These are phyloP conservation scores for Diaporthe citri DNA, from an alignment of 2,329 filamentous ascomycete genomes.

Conservation along the genomic window DNA sequence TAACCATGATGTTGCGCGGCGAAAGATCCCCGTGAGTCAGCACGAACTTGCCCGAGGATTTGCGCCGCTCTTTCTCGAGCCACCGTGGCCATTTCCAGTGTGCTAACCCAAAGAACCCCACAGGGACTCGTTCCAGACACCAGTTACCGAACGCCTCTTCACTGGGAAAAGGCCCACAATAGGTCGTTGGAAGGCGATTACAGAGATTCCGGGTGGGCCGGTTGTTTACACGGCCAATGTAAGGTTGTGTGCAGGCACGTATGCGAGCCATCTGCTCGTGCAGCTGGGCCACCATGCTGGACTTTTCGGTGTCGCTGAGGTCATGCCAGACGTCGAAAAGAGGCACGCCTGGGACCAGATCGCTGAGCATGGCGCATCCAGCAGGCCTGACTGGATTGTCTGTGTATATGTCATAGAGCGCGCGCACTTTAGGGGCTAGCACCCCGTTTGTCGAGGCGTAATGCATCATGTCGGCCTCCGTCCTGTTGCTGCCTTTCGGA, in stretches of 20 bases:
- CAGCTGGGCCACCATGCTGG: slow-evolving; percentile 35
- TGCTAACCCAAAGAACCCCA: neutral
- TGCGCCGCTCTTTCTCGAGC: slow-evolving; percentile 26
- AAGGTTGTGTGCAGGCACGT: slow-evolving; percentile 33
- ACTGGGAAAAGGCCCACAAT: slow-evolving; percentile 30
- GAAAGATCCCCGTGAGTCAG: slow-evolving; percentile 29
- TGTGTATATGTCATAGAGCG: slow-evolving; percentile 35
- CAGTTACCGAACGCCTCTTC: slow-evolving; percentile 37
- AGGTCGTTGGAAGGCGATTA: neutral
- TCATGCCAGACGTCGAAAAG: slow-evolving; percentile 34
- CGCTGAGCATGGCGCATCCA: slow-evolving; percentile 31
- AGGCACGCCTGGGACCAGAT: slow-evolving; percentile 35
- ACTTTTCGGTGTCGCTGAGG: neutral
- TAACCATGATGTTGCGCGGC: slow-evolving; percentile 36
- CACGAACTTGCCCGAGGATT: slow-evolving; percentile 3
- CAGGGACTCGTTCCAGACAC: slow-evolving; percentile 26
- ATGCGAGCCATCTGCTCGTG: slow-evolving; percentile 32
- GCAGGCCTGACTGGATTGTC: neutral
- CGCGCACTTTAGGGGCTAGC: slow-evolving; percentile 31
- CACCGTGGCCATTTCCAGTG: slow-evolving; percentile 16
- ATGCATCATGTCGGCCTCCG: slow-evolving; percentile 40
- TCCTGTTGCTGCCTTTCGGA: slow-evolving; percentile 2
- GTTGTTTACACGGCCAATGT: slow-evolving; percentile 35
- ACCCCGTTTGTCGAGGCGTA: slow-evolving; percentile 37
- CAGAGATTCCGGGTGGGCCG: slow-evolving; percentile 2